These are phyloP conservation scores for Pezicula rhizophila DNA, from an alignment of 2,329 filamentous ascomycete species.

Conservation along the genomic window DNA sequence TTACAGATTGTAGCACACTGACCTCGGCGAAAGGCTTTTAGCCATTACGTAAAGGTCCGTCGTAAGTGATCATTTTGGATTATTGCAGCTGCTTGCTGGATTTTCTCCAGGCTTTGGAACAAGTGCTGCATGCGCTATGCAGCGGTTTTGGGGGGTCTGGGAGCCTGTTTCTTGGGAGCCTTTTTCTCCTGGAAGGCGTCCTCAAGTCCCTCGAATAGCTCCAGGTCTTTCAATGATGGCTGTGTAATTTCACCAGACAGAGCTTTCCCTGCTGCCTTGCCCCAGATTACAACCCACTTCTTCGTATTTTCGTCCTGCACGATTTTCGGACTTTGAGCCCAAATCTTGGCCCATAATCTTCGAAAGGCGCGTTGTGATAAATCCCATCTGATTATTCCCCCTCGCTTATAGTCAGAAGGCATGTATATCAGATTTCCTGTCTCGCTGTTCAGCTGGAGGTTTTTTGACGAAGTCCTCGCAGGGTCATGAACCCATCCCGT, in stretches of 20 bases:
- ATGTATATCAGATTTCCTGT: not conserved
- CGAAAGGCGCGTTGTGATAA: conserved; percentile 23
- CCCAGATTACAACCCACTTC: conserved; percentile 40
- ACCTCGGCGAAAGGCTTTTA: too few species aligned
- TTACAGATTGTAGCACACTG: not conserved
- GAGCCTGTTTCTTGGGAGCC: not conserved
- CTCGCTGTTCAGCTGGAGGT: conserved; percentile 1
- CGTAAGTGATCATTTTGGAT: too few species aligned
- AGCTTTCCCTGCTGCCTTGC: conserved; percentile 23
- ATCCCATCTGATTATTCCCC: too few species aligned
- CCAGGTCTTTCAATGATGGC: conserved; percentile 27
- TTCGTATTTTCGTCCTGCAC: conserved; percentile 24
- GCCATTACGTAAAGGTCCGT: too few species aligned
- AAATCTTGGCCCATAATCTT: conserved; percentile 41
- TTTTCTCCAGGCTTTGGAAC: not conserved
- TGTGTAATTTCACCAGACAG: conserved; percentile 24
- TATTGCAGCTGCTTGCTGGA: not conserved
- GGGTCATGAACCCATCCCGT: too few species aligned
- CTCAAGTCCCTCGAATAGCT: conserved; percentile 44
- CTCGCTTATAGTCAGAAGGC: not conserved
- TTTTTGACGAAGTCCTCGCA: too few species aligned
- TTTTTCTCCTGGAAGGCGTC: not conserved
- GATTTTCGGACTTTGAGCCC: conserved; percentile 38
- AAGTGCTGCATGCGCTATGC: not conserved
- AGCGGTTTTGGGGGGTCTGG: not conserved